Evolutionary conservation across 1,284 basidiomycete species (phyloP).

Genomic region (Cryptococcus sp.): DNA sequence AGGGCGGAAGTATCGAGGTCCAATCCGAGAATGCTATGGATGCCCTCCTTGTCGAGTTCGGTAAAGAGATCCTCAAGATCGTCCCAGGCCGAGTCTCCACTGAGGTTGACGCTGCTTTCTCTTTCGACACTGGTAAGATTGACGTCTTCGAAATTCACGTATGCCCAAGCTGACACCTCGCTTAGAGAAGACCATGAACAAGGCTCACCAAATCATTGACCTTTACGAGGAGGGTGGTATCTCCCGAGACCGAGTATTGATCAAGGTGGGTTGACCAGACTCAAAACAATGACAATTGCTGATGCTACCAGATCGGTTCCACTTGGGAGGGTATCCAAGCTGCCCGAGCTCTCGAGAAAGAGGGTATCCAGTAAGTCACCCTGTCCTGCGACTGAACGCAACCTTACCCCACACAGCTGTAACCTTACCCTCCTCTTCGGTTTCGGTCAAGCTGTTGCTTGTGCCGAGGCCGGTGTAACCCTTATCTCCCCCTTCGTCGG

Average conservation of each 20-base stretch:
- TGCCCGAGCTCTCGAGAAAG: slow-evolving; percentile 87
- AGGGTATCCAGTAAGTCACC: slow-evolving; percentile 68
- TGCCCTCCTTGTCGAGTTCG: slow-evolving; percentile 93
- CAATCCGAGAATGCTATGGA: slow-evolving; percentile 77
- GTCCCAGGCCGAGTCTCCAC: slow-evolving; percentile 98
- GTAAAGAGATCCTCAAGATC: slow-evolving; percentile 88
- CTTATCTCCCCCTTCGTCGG: slow-evolving; percentile 99
- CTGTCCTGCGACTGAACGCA: neutral
- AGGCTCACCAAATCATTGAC: slow-evolving; percentile 88
- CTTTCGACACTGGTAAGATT: slow-evolving; percentile 71
- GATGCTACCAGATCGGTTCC: slow-evolving; percentile 66
- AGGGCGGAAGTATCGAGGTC: slow-evolving; percentile 66
- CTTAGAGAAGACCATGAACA: slow-evolving; percentile 39
- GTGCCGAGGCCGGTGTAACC: slow-evolving; percentile 95
- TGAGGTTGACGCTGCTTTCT: slow-evolving; percentile 95
- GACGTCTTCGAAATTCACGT: neutral
- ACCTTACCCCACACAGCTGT: slow-evolving; percentile 53
- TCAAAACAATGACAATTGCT: neutral
- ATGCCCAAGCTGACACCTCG: neutral
- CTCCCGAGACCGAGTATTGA: slow-evolving; percentile 86
- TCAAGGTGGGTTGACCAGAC: slow-evolving; percentile 58
- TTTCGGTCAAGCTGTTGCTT: slow-evolving; percentile 96
- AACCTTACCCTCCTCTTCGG: slow-evolving; percentile 99
- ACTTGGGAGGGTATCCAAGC: slow-evolving; percentile 99
- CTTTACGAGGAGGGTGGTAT: slow-evolving; percentile 91